Evolutionary conservation across 352 stramenopile genomes (phyloP), one percentile per base, ranked within the genome.

Genomic region (Phytophthora tentaculata): DNA sequence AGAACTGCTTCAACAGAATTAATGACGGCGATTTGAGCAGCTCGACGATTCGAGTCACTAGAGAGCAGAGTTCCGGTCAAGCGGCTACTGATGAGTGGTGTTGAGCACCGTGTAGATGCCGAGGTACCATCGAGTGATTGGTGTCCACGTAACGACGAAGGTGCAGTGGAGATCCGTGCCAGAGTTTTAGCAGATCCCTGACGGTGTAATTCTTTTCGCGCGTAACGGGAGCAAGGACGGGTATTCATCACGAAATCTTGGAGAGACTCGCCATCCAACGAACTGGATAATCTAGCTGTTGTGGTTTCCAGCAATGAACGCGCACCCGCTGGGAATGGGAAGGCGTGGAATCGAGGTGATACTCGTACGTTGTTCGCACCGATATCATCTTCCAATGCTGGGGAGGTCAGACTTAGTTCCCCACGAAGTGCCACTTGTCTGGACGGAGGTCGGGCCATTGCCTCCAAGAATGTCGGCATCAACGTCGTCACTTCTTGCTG

Each of bases 211-310:
- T 89, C 82, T 60, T 81, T 73, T 3, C 82, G 76, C 8, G 82
- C 82, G 37, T 88, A 90, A 43, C 80, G 79, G 13, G 82, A 81
- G 5, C 82, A 77, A 32, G 84, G 80, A 1, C 77, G 80, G 9
- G 73, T 64, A 56, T 79, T 87, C 29, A 84, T 65, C 17, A 59
- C 45, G n/a, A 74, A 39, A 35, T 69, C 22, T 43, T 72, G 37
- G 10, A 67, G 50, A 20, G 64, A 69, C 55, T 72, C 57, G 3
- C 37, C 35, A n/a, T 72, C 56, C 0, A 28, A n/a, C 5, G 47
- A 32, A 1, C 29, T 54, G 7, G 50, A 6, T 29, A 56, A 28
- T 37, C 52, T 70, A 12, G 53, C 41, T 44, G 63, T 56, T 4
- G 49, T 55, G 8, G 51, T 24, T 26, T 71, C 54, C 20, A 66